phyloP scores from a whole-genome alignment of 495 filamentous ascomycete species.

The Penicillium verhagenii region DNA sequence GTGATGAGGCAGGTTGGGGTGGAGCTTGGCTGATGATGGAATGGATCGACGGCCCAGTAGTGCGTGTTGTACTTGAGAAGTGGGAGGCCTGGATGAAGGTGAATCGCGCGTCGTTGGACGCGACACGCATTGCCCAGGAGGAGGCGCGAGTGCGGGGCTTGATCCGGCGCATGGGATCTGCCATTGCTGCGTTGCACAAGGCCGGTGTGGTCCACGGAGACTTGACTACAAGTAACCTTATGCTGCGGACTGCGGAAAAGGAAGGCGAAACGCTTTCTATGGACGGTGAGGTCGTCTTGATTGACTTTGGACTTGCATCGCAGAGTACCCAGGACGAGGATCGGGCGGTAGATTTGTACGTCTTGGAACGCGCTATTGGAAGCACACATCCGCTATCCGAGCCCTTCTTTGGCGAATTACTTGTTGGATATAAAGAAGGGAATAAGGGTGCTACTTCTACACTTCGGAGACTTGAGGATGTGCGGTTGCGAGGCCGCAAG shows the following conservation, averaged over 20 bases:
- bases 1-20: conserved; percentile 48
- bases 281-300: conserved; percentile 78
- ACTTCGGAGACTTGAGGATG: conserved; percentile 82
- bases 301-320: conserved; percentile 91
- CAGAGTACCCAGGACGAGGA: conserved; percentile 88
- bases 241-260: conserved; percentile 58
- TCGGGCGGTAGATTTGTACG: conserved; percentile 93
- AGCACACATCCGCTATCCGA: conserved; percentile 92
- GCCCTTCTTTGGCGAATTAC: conserved; percentile 63
- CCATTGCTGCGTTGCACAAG: conserved; percentile 77
- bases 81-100: conserved; percentile 53
- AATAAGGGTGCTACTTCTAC: conserved; percentile 59
- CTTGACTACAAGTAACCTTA: conserved; percentile 96
- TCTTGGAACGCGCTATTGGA: conserved; percentile 92
- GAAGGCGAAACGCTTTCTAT: conserved; percentile 25
- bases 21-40: conserved; percentile 85
- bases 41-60: conserved; percentile 76
- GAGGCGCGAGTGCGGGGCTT: conserved; percentile 50
- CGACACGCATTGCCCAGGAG: conserved; percentile 34
- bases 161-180: conserved; percentile 69
- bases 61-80: conserved; percentile 64
- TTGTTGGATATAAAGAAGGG: conserved; percentile 60
- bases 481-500: conserved; percentile 95
- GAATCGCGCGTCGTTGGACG: conserved; percentile 15
- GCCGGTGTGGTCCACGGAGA: conserved; percentile 90